Evolutionary conservation across 495 filamentous ascomycete genomes (phyloP).

Genomic region (Pyronema omphalodes): DNA sequence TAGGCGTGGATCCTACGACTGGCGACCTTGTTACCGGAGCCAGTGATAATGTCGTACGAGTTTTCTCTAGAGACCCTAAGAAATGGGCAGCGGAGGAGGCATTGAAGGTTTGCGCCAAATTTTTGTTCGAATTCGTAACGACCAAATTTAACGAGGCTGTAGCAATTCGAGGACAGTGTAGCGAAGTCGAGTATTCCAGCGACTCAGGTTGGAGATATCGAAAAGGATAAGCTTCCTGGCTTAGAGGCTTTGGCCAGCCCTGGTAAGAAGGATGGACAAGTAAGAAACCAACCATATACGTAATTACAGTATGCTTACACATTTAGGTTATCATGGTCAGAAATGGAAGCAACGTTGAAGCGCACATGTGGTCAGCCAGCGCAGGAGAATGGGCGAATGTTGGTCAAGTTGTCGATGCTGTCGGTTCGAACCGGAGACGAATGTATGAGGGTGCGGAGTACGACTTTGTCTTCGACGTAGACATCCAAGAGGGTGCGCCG

Average conservation of each 20-base stretch:
- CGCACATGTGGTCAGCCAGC: slow-evolving; percentile 59
- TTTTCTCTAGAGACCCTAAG: slow-evolving; percentile 61
- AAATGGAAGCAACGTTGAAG: slow-evolving; percentile 58
- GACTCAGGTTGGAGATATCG: slow-evolving; percentile 50
- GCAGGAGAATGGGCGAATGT: slow-evolving; percentile 62
- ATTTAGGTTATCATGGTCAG: slow-evolving; percentile 47
- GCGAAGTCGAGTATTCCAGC: slow-evolving; percentile 69
- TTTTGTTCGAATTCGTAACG: not conserved
- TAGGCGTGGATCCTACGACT: slow-evolving; percentile 58
- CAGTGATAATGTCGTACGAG: slow-evolving; percentile 69
- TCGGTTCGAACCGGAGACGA: slow-evolving; percentile 44
- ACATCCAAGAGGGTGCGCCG: slow-evolving; percentile 89
- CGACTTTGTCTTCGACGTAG: slow-evolving; percentile 96
- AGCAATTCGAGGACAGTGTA: slow-evolving; percentile 63
- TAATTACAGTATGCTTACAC: not conserved
- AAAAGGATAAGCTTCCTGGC: slow-evolving; percentile 77
- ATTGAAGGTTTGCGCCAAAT: slow-evolving; percentile 2
- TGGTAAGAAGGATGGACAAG: slow-evolving; percentile 83
- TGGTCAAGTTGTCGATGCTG: slow-evolving; percentile 81
- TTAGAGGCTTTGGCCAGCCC: slow-evolving; percentile 67
- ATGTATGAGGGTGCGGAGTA: slow-evolving; percentile 73
- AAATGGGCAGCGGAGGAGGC: slow-evolving; percentile 36
- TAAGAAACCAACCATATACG: slow-evolving; percentile 25
- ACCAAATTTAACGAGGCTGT: slow-evolving; percentile 16
- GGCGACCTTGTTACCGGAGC: slow-evolving; percentile 87